Evolutionary conservation across 495 filamentous ascomycete species (phyloP), one percentile per base, ranked within the genome.

Genomic region (Cryomyces antarcticus): DNA sequence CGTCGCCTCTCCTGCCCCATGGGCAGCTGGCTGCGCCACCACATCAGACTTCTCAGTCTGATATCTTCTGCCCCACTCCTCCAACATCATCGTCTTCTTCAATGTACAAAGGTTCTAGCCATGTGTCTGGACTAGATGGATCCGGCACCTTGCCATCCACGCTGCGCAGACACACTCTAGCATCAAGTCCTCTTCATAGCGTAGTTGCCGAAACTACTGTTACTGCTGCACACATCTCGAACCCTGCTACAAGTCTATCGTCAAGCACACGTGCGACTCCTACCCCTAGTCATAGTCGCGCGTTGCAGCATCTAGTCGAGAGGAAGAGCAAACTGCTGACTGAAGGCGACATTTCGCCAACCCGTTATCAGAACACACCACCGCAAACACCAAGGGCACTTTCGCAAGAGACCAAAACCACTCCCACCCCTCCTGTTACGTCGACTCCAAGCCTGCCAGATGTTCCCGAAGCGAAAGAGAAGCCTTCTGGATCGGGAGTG

Each of bases 281-380:
- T 62, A 66, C 66, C 49, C 61, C 65, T 55, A 69, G 70, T 38
- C 39, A 43, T 47, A 54, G 52, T 42, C 42, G 46, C 45, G 42
- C 17, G 44, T 46, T 50, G 38, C 52, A 48, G 60, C 67, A 71
- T 63, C 73, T 66, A 45, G 62, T 64, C 50, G n/a, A n/a, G n/a
- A 61, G 67, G 73, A 78, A 59, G 69, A 79, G 34, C 57, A 78
- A 73, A 66, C 86, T 77, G 83, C 85, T 93, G 79, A 94, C 86
- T 72, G 64, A 74, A 67, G 73, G 72, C 69, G 69, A 69, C 64
- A 59, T 65, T 52, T 61, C 65, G 63, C 64, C 59, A 59, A 60
- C 66, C 56, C 63, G 59, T 60, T 59, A 71, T 67, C 92, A 94
- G 86, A 93, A 79, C 65, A 88, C 81, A 47, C 79, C 83, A 48